Conservation (phyloP, 1,284 basidiomycete species). For the Trichosporon coremiiforme region DNA sequence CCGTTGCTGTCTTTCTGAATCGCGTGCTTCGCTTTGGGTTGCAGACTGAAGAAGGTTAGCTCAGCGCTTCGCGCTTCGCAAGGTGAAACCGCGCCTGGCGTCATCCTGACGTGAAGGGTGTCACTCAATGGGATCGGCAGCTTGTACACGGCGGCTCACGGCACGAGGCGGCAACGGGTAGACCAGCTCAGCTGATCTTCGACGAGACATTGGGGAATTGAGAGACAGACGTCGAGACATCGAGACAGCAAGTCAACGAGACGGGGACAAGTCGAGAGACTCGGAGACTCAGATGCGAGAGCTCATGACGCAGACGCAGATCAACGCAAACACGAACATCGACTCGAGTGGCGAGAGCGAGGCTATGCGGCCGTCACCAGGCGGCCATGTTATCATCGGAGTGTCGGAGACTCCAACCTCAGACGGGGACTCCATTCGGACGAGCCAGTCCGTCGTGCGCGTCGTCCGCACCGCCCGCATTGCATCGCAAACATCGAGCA, state of each 20-base stretch:
- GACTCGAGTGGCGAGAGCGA: too few species aligned
- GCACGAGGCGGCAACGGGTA: background rate
- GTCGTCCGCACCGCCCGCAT: too few species aligned
- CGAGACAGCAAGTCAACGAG: background rate
- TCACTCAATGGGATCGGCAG: slow-evolving; percentile 13
- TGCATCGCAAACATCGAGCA: background rate
- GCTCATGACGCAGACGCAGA: background rate
- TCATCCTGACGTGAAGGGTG: background rate
- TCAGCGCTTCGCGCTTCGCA: too few species aligned
- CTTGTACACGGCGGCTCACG: background rate
- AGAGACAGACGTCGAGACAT: too few species aligned
- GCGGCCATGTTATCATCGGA: background rate
- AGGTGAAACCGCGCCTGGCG: background rate
- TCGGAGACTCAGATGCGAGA: too few species aligned
- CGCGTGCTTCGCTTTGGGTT: slow-evolving; percentile 1
- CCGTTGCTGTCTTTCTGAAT: too few species aligned
- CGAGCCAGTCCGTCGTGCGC: background rate
- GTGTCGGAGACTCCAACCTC: background rate
- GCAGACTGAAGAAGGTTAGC: background rate
- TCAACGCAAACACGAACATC: background rate
- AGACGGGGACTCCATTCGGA: background rate
- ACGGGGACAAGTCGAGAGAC: background rate
- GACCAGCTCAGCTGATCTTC: background rate
- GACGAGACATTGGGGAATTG: too few species aligned
- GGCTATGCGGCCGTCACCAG: too few species aligned